Conservation (phyloP, 2,329 filamentous ascomycete species). For the Byssochlamys sp. region DNA sequence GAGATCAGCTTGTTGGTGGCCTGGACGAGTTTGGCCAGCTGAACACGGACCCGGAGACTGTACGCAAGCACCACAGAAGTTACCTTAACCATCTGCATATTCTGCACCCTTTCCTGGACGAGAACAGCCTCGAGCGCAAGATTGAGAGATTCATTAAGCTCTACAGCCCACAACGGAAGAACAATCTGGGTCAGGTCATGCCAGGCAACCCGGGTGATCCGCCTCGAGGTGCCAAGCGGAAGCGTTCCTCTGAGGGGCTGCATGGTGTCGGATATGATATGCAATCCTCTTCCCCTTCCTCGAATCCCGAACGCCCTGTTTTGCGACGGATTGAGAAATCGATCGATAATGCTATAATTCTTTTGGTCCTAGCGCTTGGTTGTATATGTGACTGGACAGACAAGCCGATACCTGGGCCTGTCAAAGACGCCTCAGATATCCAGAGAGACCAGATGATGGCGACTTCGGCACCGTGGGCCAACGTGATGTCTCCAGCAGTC, state of each 20-base stretch:
- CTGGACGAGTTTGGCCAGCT: constrained; percentile 43
- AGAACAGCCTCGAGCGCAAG: constrained; percentile 42
- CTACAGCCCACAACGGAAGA: constrained; percentile 32
- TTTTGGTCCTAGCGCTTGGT: constrained; percentile 75
- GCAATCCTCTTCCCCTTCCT: constrained; percentile 11
- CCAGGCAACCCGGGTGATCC: constrained; percentile 13
- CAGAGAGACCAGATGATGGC: constrained; percentile 15
- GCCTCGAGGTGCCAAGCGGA: constrained; percentile 27
- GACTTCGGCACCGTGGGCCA: constrained; percentile 11
- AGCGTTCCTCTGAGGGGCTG: constrained; percentile 26
- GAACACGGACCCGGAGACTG: constrained; percentile 43
- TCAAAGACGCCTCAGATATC: constrained; percentile 29
- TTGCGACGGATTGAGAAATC: constrained; percentile 43
- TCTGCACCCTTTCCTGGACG: constrained; percentile 56
- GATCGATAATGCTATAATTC: constrained; percentile 69
- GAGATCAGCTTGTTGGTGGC: constrained; percentile 34
- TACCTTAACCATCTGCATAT: constrained; percentile 54
- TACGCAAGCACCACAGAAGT: constrained; percentile 43
- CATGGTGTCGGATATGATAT: constrained; percentile 16
- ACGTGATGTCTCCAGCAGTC: constrained; percentile 19
- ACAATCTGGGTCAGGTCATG: constrained; percentile 4
- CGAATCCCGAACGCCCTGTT: constrained; percentile 5
- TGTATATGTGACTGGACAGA: constrained; percentile 59
- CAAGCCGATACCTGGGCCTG: constrained; percentile 44
- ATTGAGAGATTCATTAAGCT: constrained; percentile 42